These are phyloP conservation scores for Cymbidium sinense DNA, from an alignment of 106 monocot species.

Conservation along the genomic window DNA sequence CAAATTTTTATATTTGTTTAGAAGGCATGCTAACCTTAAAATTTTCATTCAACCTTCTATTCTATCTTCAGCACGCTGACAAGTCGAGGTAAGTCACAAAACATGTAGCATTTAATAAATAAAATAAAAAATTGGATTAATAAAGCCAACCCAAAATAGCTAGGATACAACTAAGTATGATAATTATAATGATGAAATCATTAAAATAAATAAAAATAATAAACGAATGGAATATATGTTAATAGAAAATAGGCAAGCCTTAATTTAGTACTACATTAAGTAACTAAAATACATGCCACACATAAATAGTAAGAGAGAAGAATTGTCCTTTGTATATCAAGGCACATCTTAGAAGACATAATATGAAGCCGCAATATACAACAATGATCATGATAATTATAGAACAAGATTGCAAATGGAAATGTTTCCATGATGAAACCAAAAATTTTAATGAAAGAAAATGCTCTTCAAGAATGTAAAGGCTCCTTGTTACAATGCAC, in stretches of 20 bases:
- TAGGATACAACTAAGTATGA: not conserved
- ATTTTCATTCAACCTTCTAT: no score
- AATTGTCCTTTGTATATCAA: not conserved
- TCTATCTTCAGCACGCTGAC: no score
- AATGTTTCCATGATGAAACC: not conserved
- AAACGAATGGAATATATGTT: not conserved
- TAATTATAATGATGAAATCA: not conserved
- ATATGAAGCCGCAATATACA: not conserved
- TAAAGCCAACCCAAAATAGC: not conserved
- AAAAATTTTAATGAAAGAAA: no score
- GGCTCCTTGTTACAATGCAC: no score
- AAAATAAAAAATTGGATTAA: not conserved
- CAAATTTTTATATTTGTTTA: no score
- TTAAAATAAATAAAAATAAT: not conserved
- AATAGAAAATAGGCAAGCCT: not conserved
- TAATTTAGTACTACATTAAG: not conserved
- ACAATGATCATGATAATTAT: not conserved
- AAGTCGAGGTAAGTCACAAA: no score
- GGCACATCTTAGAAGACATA: not conserved
- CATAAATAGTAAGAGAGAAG: not conserved
- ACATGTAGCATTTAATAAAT: not conserved
- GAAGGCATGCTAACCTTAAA: no score
- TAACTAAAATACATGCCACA: not conserved
- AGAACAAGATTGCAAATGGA: not conserved
- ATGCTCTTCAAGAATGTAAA: no score